Conservation (phyloP, 2,329 filamentous ascomycete genomes). For the Fonsecaea nubica region DNA sequence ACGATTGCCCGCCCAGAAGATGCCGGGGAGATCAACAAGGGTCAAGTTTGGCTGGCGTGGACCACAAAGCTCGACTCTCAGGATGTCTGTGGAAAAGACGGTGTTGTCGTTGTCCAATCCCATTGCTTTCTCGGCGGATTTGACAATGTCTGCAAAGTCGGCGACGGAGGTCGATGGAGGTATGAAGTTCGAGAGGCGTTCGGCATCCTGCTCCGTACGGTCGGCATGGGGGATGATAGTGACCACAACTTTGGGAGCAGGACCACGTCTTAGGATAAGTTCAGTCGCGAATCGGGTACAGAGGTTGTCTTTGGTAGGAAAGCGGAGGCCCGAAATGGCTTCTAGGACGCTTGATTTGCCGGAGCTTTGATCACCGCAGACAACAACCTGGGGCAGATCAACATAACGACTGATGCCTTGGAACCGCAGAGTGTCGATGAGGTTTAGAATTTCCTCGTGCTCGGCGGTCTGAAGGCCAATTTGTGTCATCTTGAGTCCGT, state of each 20-base stretch:
- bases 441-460: conserved; percentile 58
- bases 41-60: conserved; percentile 66
- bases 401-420: conserved; percentile 58
- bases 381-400: conserved; percentile 62
- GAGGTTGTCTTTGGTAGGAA: conserved; percentile 61
- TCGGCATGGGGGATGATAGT: conserved; percentile 50
- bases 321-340: conserved; percentile 67
- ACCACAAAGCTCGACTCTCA: conserved; percentile 65
- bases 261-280: conserved; percentile 58
- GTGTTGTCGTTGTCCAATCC: conserved; percentile 50
- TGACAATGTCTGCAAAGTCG: conserved; percentile 58
- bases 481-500: conserved; percentile 13
- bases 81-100: conserved; percentile 57
- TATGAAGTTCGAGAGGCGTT: conserved; percentile 20
- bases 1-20: conserved; percentile 62
- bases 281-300: conserved; percentile 70
- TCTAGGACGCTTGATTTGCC: conserved; percentile 71
- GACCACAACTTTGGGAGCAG: conserved; percentile 49
- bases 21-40: conserved; percentile 66
- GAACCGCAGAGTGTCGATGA: conserved; percentile 59
- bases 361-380: conserved; percentile 66
- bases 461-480: conserved; percentile 25
- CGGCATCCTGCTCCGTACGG: conserved; percentile 39
- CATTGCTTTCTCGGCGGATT: conserved; percentile 60
- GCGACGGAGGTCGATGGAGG: conserved; percentile 43